A percentile compares a stretch with the other conserved stretches of the same genome.
These are phyloP conservation scores for Salix udensis DNA, from an alignment of 345 rosid genomes.

Conservation along the genomic window DNA sequence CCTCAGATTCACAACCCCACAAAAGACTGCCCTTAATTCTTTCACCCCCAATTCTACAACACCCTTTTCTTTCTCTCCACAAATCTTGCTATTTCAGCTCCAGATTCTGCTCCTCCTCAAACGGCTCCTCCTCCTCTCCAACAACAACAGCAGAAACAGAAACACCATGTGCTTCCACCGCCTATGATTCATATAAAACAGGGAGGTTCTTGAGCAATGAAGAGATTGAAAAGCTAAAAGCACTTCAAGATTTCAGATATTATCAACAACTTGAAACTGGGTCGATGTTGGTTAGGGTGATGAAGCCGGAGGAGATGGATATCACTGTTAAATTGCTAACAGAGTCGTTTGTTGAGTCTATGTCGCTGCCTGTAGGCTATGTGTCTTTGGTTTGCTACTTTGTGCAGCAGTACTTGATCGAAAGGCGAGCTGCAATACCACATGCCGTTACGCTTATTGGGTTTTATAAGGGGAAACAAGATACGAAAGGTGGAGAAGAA, in stretches of 20 bases:
- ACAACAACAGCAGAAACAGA: not conserved
- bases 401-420: conserved; percentile 81
- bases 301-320: conserved; percentile 76
- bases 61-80: not conserved
- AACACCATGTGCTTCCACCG: conserved; percentile 6
- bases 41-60: not conserved
- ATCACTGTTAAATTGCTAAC: conserved; percentile 60
- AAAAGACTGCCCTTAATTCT: not conserved
- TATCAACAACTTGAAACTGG: conserved; percentile 53
- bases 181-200: conserved; percentile 46
- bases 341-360: conserved; percentile 82
- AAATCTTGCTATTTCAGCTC: not conserved
- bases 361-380: conserved; percentile 62
- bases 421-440: conserved; percentile 66
- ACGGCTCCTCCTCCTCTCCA: not conserved
- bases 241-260: conserved; percentile 60
- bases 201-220: conserved; percentile 61
- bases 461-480: conserved; percentile 44
- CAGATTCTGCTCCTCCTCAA: conserved; percentile 4
- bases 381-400: conserved; percentile 58
- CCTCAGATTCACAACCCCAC: conserved; percentile 7
- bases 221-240: conserved; percentile 62
- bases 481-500: conserved; percentile 15
- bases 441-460: conserved; percentile 80
- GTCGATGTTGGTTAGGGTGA: conserved; percentile 58